These are phyloP conservation scores for Trichosporon sp. DNA, from an alignment of 1,284 basidiomycete genomes.

Conservation along the genomic window DNA sequence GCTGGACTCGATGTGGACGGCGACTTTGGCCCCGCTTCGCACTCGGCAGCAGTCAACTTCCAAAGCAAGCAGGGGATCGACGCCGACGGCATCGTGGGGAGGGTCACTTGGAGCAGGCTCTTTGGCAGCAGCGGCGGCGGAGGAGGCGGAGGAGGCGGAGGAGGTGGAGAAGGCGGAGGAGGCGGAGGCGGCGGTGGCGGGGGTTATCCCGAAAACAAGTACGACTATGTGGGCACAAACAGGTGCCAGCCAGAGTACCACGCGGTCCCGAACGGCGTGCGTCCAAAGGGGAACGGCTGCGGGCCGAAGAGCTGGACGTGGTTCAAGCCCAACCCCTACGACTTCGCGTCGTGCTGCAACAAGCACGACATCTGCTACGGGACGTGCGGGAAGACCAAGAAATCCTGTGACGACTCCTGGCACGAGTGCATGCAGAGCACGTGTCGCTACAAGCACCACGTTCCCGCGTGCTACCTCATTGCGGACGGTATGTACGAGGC, in stretches of 20 bases:
- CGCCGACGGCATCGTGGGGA: constrained; percentile 1
- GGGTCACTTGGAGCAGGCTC: not conserved
- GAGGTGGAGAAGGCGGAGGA: not conserved
- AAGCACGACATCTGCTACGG: constrained; percentile 21
- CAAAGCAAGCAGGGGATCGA: not conserved
- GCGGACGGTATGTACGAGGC: not conserved
- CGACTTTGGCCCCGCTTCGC: constrained; percentile 16
- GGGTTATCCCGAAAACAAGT: not conserved
- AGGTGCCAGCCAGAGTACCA: not conserved
- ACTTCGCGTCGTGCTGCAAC: constrained; percentile 16
- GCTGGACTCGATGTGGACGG: constrained; percentile 18
- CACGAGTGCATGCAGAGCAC: not conserved
- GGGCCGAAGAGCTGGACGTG: not conserved
- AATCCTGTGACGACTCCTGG: not conserved
- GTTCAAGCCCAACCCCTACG: not conserved
- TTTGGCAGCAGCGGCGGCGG: constrained; percentile 2
- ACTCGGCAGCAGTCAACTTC: not conserved
- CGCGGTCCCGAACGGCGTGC: not conserved
- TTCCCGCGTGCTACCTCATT: not conserved
- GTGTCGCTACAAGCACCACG: not conserved
- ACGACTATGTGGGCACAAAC: not conserved
- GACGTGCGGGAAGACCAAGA: not conserved
- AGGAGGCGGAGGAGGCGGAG: not conserved
- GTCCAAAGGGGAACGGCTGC: constrained; percentile 2
- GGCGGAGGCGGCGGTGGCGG: not conserved